Evolutionary conservation across 2,329 filamentous ascomycete species (phyloP), one percentile per base, ranked within the genome.

Genomic region (Stemphylium vesicarium): DNA sequence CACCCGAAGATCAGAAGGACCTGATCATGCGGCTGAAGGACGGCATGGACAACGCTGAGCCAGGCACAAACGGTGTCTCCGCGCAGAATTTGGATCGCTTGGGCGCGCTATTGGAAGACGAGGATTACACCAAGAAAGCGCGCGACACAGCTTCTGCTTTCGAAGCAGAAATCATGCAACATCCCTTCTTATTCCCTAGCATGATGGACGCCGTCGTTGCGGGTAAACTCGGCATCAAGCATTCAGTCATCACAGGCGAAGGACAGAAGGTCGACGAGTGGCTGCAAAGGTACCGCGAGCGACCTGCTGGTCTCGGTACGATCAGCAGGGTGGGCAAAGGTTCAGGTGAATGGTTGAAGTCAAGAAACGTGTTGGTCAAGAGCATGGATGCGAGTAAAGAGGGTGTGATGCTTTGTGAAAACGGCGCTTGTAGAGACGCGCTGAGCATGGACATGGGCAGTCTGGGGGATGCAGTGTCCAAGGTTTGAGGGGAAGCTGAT

Each of bases 21-120:
- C 84, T 89, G 24, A 88, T 97, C 55, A 85, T 98, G 56, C 88
- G 94, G 20, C 84, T 97, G 44, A 99, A 99, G 77, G 92, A 96
- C 59, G 95, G 92, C 61, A 97, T 97, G 84, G 95, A 99, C 75
- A 91, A 91, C 4, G 88, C 92, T 1, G 89, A 95, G 56, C 95
- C 95, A 0, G 95, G 92, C 0, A 89, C 91, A 46, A 99, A 99
- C 71, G 92, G 91, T 35, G 85, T 94, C 5, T 89, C 90, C n/a
- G 90, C 91, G 0, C 84, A 85, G 13, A 98, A 98, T 70, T 80
- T 98, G n/a, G 90, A 95, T 77, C 87, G 91, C 0, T 84, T 98
- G 4, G 86, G 86, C 11, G 83, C 83, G 5, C 74, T 96, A 1
- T 80, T 96, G 0, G 84, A 85, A 41, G 86, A 91, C 60, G 78